Evolutionary conservation across 345 rosid species (phyloP).

Genomic region (Populus euphratica): DNA sequence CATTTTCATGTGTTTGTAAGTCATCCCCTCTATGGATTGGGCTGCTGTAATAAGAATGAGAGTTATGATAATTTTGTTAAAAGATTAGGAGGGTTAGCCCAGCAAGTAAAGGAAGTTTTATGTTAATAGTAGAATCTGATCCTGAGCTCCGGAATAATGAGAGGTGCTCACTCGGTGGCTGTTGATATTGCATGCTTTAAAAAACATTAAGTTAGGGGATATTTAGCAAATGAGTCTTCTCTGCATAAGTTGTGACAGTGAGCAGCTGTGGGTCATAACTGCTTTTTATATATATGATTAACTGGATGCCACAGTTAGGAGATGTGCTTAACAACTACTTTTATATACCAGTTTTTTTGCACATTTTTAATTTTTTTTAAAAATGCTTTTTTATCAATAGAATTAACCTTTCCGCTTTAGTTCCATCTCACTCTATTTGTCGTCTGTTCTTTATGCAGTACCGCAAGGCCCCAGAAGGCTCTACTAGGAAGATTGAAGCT

Average conservation of each 20-base stretch:
- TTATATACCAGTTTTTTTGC: neutral
- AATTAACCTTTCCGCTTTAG: neutral
- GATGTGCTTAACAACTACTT: neutral
- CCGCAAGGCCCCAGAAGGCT: slow-evolving; percentile 90
- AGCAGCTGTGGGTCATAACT: too few species aligned
- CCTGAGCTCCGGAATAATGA: too few species aligned
- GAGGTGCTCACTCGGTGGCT: too few species aligned
- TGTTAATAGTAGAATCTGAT: too few species aligned
- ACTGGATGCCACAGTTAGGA: too few species aligned
- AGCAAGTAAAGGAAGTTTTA: neutral
- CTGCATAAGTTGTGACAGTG: too few species aligned
- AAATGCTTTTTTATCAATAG: neutral
- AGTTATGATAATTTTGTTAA: neutral
- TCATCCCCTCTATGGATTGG: neutral
- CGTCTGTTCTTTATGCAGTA: slow-evolving; percentile 43
- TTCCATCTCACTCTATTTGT: neutral
- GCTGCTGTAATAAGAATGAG: too few species aligned
- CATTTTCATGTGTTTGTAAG: neutral
- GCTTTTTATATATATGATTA: too few species aligned
- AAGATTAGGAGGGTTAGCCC: neutral
- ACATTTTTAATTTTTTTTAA: too few species aligned
- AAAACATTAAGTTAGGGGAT: too few species aligned
- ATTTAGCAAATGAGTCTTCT: too few species aligned
- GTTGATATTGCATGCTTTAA: too few species aligned
- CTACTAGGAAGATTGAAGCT: slow-evolving; percentile 62